Base-by-base conservation (phyloP, 495 filamentous ascomycete genomes). In the Aspergillus indologenus region DNA sequence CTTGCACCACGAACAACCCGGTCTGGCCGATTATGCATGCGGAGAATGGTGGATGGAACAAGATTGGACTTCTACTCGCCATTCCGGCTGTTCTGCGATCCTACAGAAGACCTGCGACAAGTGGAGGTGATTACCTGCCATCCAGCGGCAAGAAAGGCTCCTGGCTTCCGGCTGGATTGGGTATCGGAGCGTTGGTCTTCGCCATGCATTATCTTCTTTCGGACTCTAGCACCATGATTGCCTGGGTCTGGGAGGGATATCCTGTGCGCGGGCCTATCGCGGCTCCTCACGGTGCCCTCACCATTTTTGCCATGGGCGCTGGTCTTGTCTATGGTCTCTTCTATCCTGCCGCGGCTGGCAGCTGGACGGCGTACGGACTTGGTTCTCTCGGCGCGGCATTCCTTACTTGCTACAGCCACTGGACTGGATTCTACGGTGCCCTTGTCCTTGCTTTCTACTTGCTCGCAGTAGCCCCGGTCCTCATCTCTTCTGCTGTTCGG, bases 221-320 rank as follows among this genome's bases (percentile, higher is more conserved):
- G 0, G 95, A 99, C 68, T 97, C 92, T 0, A 97, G 94, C 75
- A 99, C 95, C 29, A 98, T 98, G 92, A 96, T 98, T 59, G 81
- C 91, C 22, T 99, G 95, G 95, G 90, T 90, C n/a, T 99, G 95
- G 95, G 91, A 96, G 60, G 95, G 95, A 18, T 98, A 90, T 65
- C 95, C 95, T 43, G 83, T 97, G 52, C 83, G 89, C 48, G 95
- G 95, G 4, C 95, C 95, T 4, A 83, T 96, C 46, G 87, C 92
- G 53, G 91, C 85, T 49, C 90, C 92, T 20, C 92, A 99, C 66
- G 95, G 91, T 52, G 89, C 89, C 54, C 83, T 85, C 61, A 95
- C 91, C 3, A 85, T 97, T 55, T 81, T 87, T 52, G 85, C 84
- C 58, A 99, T 98, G 94, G 89, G 89, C 40, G 79, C 78, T 49